These are phyloP conservation scores for Argentina anserina DNA, from an alignment of 306 rosid genomes.

Conservation along the genomic window DNA sequence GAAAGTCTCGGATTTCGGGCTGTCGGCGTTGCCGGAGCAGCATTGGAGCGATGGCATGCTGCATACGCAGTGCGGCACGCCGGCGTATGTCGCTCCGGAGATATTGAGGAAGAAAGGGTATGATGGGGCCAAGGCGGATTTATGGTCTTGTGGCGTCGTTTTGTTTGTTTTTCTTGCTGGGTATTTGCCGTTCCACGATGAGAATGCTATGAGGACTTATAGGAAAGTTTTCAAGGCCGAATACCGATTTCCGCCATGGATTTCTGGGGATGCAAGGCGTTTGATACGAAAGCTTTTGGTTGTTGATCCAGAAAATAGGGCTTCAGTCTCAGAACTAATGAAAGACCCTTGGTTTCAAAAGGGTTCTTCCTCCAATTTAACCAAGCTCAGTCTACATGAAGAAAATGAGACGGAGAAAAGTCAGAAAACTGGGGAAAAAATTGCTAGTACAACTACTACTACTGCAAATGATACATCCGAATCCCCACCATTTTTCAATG, in stretches of 20 bases:
- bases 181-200: slow-evolving; percentile 64
- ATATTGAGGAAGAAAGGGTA: slow-evolving; percentile 69
- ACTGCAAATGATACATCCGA: neutral
- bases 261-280: slow-evolving; percentile 44
- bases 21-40: slow-evolving; percentile 73
- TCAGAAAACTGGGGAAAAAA: no score
- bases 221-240: slow-evolving; percentile 59
- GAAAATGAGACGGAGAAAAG: slow-evolving; percentile 15
- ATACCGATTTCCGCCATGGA: slow-evolving; percentile 58
- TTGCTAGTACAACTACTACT: neutral
- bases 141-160: slow-evolving; percentile 82
- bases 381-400: slow-evolving; percentile 31
- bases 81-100: slow-evolving; percentile 87
- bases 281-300: slow-evolving; percentile 56
- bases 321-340: slow-evolving; percentile 48
- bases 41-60: slow-evolving; percentile 67
- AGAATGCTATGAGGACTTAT: slow-evolving; percentile 56
- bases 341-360: slow-evolving; percentile 56
- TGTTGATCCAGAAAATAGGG: slow-evolving; percentile 56
- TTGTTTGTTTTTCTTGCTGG: slow-evolving; percentile 65
- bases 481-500: slow-evolving; percentile 65
- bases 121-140: slow-evolving; percentile 71
- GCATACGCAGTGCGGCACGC: slow-evolving; percentile 77
- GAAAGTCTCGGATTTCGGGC: slow-evolving; percentile 78
- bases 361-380: slow-evolving; percentile 47